A percentile compares a stretch with the other conserved stretches of the same genome.
phyloP scores from a whole-genome alignment of 371 early-diverging fungal genomes.

The Phascolomyces articulosus region DNA sequence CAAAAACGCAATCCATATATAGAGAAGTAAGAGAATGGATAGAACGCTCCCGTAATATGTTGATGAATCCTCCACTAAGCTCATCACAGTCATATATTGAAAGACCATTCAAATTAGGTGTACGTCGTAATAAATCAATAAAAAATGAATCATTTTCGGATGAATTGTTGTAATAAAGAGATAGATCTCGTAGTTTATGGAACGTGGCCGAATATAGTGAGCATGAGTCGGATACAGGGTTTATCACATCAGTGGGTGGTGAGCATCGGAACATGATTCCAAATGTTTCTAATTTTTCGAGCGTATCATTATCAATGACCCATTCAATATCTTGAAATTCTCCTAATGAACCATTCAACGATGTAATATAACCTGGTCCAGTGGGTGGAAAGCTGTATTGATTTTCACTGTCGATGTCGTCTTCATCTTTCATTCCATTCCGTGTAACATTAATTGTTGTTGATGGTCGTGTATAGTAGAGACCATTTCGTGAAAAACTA shows the following conservation, averaged over 20 bases:
- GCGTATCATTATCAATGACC: neutral
- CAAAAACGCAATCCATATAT: neutral
- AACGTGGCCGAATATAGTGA: neutral
- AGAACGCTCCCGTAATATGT: neutral
- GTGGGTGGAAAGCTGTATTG: no score
- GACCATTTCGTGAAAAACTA: neutral
- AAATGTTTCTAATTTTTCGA: neutral
- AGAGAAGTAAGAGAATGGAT: neutral
- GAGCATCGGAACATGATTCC: neutral
- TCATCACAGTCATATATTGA: neutral
- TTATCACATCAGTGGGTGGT: no score
- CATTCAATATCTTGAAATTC: neutral
- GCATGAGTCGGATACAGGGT: no score
- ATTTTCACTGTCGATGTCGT: no score
- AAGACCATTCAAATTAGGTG: neutral
- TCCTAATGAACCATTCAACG: no score
- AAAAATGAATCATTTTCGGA: neutral
- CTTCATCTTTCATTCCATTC: no score
- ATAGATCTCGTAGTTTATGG: neutral
- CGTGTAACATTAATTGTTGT: no score
- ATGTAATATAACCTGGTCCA: neutral
- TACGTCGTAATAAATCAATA: neutral
- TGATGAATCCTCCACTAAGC: neutral
- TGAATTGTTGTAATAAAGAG: neutral
- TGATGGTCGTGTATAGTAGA: no score